Evolutionary conservation across 2,329 filamentous ascomycete species (phyloP), one percentile per base, ranked within the genome.

Genomic region (Pestalotiopsis fici): DNA sequence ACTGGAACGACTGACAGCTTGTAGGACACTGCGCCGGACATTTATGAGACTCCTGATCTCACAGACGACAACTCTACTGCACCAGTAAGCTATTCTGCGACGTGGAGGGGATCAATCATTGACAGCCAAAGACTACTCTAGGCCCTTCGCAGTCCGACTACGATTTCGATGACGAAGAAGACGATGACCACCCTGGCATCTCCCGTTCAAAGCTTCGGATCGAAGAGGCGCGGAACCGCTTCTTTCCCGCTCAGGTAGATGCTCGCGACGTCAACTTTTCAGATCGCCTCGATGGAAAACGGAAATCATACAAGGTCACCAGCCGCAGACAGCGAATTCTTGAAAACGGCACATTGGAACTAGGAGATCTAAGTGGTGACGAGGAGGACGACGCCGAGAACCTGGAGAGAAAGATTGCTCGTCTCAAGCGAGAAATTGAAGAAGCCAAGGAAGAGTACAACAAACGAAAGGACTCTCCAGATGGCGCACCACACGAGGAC

Each of bases 1-100:
- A 21, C 43, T 50, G 43, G 43, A n/a, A 50, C 9, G 39, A 50
- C 73, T 77, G 70, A 77, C 71, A 28, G 65, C 59, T 25, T 27
- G 35, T 72, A 97, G 93, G 95, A 98, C 81, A 92, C 91, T 65
- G 94, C 95, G 31, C 95, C 95, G 72, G 96, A 98, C 77, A 93
- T 97, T 75, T 98, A 98, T 84, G 95, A 98, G 81, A 98, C 96
- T 18, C 95, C 95, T 71, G 95, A 97, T 66, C 84, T 98, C 72
- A 95, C 92, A 66, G 94, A 97, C 76, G 95, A 97, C 79, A 92
- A 90, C 70, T 97, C 94, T 25, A 97, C 94, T 60, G 83, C 94
- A 67, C 93, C 91, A 66, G 93, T 95, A 83, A 80, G 88, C 79
- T 35, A 12, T 47, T 12, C 21, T 11, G 28, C 21, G 57, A 23